Percentiles rank a stretch among this genome's conserved stretches.
Evolutionary conservation across 345 rosid genomes (phyloP).

Genomic region (Tarenaya hassleriana): DNA sequence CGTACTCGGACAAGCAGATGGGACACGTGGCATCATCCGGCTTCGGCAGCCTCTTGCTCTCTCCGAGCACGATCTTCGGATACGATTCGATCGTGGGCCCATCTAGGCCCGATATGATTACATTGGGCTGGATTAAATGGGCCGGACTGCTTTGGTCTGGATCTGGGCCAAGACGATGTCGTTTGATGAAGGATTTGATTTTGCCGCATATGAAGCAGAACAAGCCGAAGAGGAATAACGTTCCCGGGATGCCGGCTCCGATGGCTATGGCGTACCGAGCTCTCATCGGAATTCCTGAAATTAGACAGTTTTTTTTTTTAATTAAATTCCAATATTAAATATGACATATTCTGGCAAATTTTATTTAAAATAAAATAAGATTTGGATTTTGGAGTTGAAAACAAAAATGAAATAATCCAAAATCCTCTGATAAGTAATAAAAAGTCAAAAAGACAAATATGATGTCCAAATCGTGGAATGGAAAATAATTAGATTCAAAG

Average conservation of each 20-base stretch:
- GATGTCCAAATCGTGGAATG: no score
- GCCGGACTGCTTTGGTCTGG: slow-evolving; percentile 19
- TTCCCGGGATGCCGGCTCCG: slow-evolving; percentile 52
- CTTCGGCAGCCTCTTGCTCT: slow-evolving; percentile 42
- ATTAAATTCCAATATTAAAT: no score
- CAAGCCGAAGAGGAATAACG: slow-evolving; percentile 35
- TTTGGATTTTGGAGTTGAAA: no score
- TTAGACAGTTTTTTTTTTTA: no score
- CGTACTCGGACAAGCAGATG: slow-evolving; percentile 50
- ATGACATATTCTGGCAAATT: no score
- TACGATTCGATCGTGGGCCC: slow-evolving; percentile 47
- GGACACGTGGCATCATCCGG: slow-evolving; percentile 45
- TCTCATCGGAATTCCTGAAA: slow-evolving; percentile 35
- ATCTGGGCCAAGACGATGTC: slow-evolving; percentile 14
- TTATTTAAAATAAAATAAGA: no score
- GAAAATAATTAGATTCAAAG: no score
- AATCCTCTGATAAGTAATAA: no score
- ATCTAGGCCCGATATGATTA: slow-evolving; percentile 33
- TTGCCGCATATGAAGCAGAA: slow-evolving; percentile 33
- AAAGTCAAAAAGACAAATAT: no score
- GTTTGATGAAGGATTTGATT: slow-evolving; percentile 22
- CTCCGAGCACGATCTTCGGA: slow-evolving; percentile 47
- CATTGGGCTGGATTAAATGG: slow-evolving; percentile 19
- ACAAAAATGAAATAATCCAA: no score
- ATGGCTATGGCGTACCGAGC: slow-evolving; percentile 44